Evolutionary conservation across 768 basidiomycete species (phyloP).

Genomic region (Naganishia friedmannii): DNA sequence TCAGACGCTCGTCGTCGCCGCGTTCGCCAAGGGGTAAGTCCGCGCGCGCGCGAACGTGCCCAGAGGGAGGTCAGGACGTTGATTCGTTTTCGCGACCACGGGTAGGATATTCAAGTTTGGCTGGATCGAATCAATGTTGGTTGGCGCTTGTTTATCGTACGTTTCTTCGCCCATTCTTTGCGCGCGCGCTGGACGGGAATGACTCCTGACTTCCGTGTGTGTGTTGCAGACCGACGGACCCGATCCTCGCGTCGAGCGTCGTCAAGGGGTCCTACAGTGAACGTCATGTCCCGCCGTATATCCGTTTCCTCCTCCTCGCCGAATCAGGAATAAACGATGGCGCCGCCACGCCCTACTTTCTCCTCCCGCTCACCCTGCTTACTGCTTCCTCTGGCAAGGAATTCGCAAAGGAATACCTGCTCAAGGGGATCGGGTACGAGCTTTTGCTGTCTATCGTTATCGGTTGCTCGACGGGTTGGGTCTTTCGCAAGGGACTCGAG

Average conservation of each 20-base stretch:
- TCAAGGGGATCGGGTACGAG: constrained; percentile 32
- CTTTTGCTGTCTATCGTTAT: constrained; percentile 28
- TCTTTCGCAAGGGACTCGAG: constrained; percentile 28
- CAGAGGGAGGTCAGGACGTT: no score
- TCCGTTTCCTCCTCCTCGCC: constrained; percentile 34
- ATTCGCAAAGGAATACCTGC: constrained; percentile 26
- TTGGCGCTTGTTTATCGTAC: constrained; percentile 36
- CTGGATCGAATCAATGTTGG: constrained; percentile 34
- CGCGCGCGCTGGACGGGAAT: no score
- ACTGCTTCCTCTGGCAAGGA: constrained; percentile 4
- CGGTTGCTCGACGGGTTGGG: constrained; percentile 27
- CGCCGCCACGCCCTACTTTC: constrained; percentile 33
- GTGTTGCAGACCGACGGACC: constrained; percentile 36
- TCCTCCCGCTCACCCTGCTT: constrained; percentile 32
- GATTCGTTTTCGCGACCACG: no score
- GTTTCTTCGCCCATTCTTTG: constrained; percentile 1
- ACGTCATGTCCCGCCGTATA: constrained; percentile 38
- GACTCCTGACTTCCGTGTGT: no score
- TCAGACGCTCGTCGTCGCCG: constrained; percentile 21
- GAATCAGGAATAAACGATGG: constrained; percentile 41
- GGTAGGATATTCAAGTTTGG: constrained; percentile 27
- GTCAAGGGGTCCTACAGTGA: constrained; percentile 38
- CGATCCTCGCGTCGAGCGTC: constrained; percentile 36
- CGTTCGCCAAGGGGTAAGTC: constrained; percentile 35
- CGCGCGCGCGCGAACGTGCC: no score